Conservation (phyloP, 2,329 filamentous ascomycete genomes). For the Gliomastix tumulicola region DNA sequence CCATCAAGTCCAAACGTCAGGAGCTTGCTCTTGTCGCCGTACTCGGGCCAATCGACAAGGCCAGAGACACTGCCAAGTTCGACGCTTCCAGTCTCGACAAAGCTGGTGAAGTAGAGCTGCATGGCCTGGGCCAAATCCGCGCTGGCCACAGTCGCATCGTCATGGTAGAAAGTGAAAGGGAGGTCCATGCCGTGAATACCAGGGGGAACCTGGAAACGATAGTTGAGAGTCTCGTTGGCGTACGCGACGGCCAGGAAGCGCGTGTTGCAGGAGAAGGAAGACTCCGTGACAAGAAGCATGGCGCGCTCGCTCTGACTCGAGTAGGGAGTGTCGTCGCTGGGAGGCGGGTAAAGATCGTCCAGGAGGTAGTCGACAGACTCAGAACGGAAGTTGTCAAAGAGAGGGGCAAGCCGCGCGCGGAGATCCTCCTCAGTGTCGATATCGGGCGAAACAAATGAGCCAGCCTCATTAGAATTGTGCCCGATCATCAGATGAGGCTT, state of each 20-base stretch:
- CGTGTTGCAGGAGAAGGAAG: conserved; percentile 41
- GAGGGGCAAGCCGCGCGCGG: conserved; percentile 23
- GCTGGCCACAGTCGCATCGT: conserved; percentile 14
- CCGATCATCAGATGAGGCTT: conserved; percentile 10
- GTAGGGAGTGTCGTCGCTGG: conserved; percentile 3
- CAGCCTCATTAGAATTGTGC: conserved; percentile 44
- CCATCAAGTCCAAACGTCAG: conserved; percentile 6
- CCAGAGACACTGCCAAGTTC: conserved; percentile 5
- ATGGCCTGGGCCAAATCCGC: conserved; percentile 15
- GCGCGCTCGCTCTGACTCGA: conserved; percentile 18
- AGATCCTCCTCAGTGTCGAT: conserved; percentile 33
- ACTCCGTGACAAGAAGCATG: conserved; percentile 29
- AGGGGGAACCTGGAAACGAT: conserved; percentile 42
- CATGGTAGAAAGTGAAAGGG: conserved; percentile 41
- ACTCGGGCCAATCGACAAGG: conserved; percentile 4
- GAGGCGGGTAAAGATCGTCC: conserved; percentile 13
- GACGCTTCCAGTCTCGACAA: conserved; percentile 18
- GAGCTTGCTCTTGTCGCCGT: conserved; percentile 1
- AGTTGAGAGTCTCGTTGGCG: conserved; percentile 36
- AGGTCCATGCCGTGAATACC: conserved; percentile 43
- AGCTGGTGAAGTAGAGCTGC: conserved; percentile 22
- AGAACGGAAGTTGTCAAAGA: conserved; percentile 11
- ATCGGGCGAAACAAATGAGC: conserved; percentile 32
- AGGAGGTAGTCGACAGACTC: conserved; percentile 27
- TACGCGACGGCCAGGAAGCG: conserved; percentile 37